These are phyloP conservation scores for Claviceps sp. DNA, from an alignment of 2,329 filamentous ascomycete genomes.

Conservation along the genomic window DNA sequence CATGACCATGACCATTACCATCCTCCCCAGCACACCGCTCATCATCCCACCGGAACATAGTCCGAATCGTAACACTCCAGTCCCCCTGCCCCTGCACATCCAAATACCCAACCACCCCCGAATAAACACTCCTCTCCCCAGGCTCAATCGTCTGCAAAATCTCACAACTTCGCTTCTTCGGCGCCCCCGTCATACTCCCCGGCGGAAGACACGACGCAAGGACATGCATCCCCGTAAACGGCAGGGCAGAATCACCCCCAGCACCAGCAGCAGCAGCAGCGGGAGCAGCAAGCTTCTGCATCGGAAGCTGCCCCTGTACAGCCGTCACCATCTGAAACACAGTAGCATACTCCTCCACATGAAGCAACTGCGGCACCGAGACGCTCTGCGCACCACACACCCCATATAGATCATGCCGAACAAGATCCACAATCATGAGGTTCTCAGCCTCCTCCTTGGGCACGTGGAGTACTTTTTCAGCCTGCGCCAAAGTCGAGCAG, in stretches of 20 bases:
- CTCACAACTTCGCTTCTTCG: constrained; percentile 85
- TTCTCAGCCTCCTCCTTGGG: constrained; percentile 93
- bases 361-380: constrained; percentile 62
- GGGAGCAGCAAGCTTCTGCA: constrained; percentile 4
- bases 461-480: constrained; percentile 57
- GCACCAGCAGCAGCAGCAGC: background rate
- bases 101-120: constrained; percentile 80
- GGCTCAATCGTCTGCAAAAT: constrained; percentile 58
- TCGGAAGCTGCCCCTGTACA: constrained; percentile 54
- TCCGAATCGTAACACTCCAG: constrained; percentile 84
- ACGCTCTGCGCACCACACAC: constrained; percentile 66
- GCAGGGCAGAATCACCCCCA: background rate
- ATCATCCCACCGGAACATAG: constrained; percentile 60
- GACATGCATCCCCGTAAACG: constrained; percentile 56
- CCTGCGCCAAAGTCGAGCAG: constrained; percentile 55
- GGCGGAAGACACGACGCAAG: constrained; percentile 70
- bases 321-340: constrained; percentile 89
- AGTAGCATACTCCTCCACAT: constrained; percentile 80
- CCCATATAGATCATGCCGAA: constrained; percentile 85
- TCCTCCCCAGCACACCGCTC: constrained; percentile 22
- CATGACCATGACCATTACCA: background rate
- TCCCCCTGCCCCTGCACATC: constrained; percentile 75
- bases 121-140: constrained; percentile 62
- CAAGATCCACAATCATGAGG: constrained; percentile 93
- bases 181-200: constrained; percentile 92